phyloP scores from a whole-genome alignment of 2,329 filamentous ascomycete species.

The Colletotrichum phormii region DNA sequence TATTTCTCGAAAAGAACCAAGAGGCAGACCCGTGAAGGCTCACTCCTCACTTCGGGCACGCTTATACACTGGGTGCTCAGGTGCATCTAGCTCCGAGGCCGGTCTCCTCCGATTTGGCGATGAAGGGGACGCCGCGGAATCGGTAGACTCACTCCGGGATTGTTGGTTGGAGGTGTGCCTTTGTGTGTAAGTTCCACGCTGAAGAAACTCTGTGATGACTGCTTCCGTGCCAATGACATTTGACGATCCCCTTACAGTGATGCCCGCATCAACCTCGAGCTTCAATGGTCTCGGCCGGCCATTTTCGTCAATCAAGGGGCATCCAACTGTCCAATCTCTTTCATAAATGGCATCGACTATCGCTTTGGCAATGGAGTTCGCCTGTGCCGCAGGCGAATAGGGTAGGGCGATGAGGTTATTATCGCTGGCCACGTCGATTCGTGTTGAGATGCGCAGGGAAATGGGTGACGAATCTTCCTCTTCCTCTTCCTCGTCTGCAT shows the following conservation, averaged over 20 bases:
- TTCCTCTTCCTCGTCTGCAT: neutral
- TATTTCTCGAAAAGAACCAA: neutral
- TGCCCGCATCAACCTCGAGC: conserved; percentile 58
- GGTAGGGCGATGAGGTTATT: conserved; percentile 61
- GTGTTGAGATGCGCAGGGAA: conserved; percentile 59
- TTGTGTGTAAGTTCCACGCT: conserved; percentile 30
- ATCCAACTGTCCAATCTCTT: conserved; percentile 53
- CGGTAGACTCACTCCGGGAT: neutral
- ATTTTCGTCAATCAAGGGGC: conserved; percentile 60
- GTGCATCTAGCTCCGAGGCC: conserved; percentile 36
- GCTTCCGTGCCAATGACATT: conserved; percentile 56
- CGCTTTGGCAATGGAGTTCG: conserved; percentile 56
- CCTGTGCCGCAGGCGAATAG: conserved; percentile 51
- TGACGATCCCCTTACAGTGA: conserved; percentile 55
- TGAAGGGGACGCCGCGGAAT: neutral
- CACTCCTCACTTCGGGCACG: conserved; percentile 40
- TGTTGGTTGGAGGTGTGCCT: neutral
- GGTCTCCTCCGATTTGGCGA: conserved; percentile 33
- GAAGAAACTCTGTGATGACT: conserved; percentile 44
- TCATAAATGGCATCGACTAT: conserved; percentile 55
- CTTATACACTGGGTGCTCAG: conserved; percentile 37
- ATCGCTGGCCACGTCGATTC: conserved; percentile 57
- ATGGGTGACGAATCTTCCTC: conserved; percentile 51
- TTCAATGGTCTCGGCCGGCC: conserved; percentile 54
- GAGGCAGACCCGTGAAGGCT: neutral